Conservation (phyloP, 2,329 filamentous ascomycete genomes). For the Sarocladium strictum region DNA sequence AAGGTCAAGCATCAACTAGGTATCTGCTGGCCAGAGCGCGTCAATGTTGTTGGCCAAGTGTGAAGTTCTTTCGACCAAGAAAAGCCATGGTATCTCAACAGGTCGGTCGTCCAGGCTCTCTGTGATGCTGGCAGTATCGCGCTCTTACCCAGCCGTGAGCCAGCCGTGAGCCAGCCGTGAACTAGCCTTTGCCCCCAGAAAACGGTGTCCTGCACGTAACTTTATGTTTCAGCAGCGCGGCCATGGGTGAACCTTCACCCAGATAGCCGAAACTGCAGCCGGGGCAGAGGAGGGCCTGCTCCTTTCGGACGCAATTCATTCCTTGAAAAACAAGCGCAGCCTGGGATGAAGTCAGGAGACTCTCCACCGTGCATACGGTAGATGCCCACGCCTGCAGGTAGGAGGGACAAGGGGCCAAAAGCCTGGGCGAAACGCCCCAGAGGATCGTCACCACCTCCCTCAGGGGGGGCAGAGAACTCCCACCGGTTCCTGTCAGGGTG, state of each 20-base stretch:
- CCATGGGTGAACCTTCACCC: background rate
- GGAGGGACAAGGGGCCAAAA: background rate
- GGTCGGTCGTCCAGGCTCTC: no score
- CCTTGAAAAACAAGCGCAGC: background rate
- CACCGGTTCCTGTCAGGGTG: background rate
- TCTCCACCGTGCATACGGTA: background rate
- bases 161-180: no score
- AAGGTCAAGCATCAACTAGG: background rate
- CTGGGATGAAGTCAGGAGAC: background rate
- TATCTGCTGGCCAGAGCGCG: background rate
- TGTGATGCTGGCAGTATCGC: no score
- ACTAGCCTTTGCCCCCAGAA: no score
- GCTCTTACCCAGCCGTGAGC: no score
- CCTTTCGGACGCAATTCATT: background rate
- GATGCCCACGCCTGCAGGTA: background rate
- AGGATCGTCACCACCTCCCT: background rate
- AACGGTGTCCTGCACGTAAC: no score
- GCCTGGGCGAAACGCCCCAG: background rate
- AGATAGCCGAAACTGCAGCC: background rate
- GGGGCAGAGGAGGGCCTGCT: background rate
- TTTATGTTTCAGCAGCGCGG: no score
- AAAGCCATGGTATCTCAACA: background rate
- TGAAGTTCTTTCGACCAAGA: background rate
- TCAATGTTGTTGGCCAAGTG: background rate
- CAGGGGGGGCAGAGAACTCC: background rate